These are phyloP conservation scores for Fusarium scirpi DNA, from an alignment of 2,329 filamentous ascomycete species.

Conservation along the genomic window DNA sequence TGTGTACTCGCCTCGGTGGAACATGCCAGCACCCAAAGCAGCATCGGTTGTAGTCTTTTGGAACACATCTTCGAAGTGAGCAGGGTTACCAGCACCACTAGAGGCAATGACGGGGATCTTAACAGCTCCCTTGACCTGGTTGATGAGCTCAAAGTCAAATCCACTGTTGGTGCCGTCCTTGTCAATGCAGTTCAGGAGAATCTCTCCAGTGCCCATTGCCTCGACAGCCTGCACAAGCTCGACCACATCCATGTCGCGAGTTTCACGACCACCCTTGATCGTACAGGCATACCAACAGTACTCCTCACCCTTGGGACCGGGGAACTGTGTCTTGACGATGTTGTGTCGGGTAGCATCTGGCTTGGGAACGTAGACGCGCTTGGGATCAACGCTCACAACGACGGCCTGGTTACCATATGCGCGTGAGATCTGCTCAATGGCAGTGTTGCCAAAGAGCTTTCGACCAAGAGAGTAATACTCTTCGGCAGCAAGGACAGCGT, in stretches of 20 bases:
- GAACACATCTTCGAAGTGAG: conserved; percentile 93
- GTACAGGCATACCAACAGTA: conserved; percentile 99
- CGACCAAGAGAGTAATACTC: conserved; percentile 82
- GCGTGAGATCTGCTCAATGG: conserved; percentile 93
- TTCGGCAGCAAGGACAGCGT: conserved; percentile 92
- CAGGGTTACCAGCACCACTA: conserved; percentile 88
- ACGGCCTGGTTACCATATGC: conserved; percentile 98
- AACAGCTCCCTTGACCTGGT: conserved; percentile 86
- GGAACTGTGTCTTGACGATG: conserved; percentile 76
- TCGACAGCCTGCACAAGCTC: conserved; percentile 91
- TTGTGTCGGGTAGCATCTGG: conserved; percentile 77
- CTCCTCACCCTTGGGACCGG: conserved; percentile 80
- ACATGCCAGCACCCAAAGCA: conserved; percentile 95
- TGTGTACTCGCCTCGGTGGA: conserved; percentile 94
- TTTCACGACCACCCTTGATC: conserved; percentile 93
- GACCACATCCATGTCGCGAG: conserved; percentile 91
- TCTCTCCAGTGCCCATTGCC: conserved; percentile 94
- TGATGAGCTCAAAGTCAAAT: conserved; percentile 92
- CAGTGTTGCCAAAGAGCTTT: conserved; percentile 81
- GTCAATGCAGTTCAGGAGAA: conserved; percentile 97
- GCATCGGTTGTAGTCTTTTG: conserved; percentile 87
- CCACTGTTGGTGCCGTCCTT: conserved; percentile 94
- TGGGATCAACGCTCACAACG: conserved; percentile 94
- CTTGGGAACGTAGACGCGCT: conserved; percentile 85
- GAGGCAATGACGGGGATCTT: conserved; percentile 96